These are phyloP conservation scores for Cyberlindnera xylosilytica DNA, from an alignment of 805 yeast species.

Conservation along the genomic window DNA sequence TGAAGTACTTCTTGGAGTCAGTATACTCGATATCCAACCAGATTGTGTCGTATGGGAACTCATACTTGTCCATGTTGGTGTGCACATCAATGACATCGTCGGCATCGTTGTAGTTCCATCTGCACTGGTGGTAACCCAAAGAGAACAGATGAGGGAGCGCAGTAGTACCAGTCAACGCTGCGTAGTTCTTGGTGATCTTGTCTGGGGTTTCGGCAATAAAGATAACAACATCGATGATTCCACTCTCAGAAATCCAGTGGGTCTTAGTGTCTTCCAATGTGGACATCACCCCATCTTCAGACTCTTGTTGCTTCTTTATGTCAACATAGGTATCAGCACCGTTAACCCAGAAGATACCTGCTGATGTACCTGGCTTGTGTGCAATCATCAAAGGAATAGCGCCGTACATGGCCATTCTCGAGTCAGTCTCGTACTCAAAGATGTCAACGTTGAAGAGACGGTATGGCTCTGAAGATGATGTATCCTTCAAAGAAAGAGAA, in stretches of 20 bases:
- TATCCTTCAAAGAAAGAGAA: constrained; percentile 67
- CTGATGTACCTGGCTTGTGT: constrained; percentile 50
- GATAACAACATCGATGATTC: constrained; percentile 71
- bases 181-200: constrained; percentile 58
- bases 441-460: constrained; percentile 91
- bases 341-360: constrained; percentile 89
- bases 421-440: constrained; percentile 84
- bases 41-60: constrained; percentile 83
- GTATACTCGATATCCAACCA: constrained; percentile 97
- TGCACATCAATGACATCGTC: constrained; percentile 76
- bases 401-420: constrained; percentile 92
- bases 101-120: constrained; percentile 95
- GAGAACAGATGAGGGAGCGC: constrained; percentile 74
- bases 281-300: constrained; percentile 14
- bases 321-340: constrained; percentile 92
- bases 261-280: constrained; percentile 36
- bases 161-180: constrained; percentile 68
- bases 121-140: constrained; percentile 90
- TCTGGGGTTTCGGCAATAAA: constrained; percentile 58
- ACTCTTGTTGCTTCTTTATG: constrained; percentile 39
- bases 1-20: constrained; percentile 80
- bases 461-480: constrained; percentile 66
- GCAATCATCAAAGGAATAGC: constrained; percentile 86
- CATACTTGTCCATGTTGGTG: constrained; percentile 63
- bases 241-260: constrained; percentile 95